A percentile compares a stretch with the other conserved stretches of the same genome.
These are phyloP conservation scores for Flaveria floridana DNA, from an alignment of 140 eudicot genomes.

Conservation along the genomic window DNA sequence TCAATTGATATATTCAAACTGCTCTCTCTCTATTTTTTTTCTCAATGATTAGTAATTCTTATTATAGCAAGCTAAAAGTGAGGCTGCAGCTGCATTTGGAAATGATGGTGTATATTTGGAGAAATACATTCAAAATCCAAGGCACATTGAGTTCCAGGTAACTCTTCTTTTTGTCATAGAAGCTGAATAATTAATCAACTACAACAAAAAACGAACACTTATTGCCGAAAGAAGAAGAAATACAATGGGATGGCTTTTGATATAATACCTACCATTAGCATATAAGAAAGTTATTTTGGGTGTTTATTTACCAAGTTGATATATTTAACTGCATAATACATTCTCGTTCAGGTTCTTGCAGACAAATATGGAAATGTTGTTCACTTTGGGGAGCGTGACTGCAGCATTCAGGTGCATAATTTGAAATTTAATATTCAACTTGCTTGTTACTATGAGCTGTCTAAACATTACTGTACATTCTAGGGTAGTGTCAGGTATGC, in stretches of 20 bases:
- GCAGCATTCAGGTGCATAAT: conserved; percentile 87
- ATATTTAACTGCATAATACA: conserved; percentile 18
- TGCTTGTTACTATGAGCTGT: conserved; percentile 1
- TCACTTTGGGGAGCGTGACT: conserved; percentile 99
- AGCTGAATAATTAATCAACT: conserved; percentile 17
- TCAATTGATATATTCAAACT: conserved; percentile 8
- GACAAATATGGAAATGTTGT: conserved; percentile 95
- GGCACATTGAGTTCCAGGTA: conserved; percentile 99
- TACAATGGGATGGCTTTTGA: conserved; percentile 1
- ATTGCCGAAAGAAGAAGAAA: conserved; percentile 6
- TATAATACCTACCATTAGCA: conserved; percentile 7
- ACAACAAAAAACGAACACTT: conserved; percentile 20
- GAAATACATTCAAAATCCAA: conserved; percentile 83
- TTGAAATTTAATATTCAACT: not conserved
- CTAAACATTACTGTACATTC: not conserved
- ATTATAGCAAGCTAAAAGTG: conserved; percentile 84
- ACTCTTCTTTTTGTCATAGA: conserved; percentile 19
- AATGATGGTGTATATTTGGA: conserved; percentile 97
- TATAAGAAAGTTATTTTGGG: conserved; percentile 16
- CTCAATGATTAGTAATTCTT: conserved; percentile 16
- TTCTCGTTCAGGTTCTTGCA: conserved; percentile 76
- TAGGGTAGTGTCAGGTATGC: conserved; percentile 1
- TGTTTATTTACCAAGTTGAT: conserved; percentile 25
- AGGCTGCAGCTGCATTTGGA: conserved; percentile 99
- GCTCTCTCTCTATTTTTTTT: conserved; percentile 13